Base-by-base conservation (phyloP, 176 grass and related monocot genomes). In the Oryza rufipogon region DNA sequence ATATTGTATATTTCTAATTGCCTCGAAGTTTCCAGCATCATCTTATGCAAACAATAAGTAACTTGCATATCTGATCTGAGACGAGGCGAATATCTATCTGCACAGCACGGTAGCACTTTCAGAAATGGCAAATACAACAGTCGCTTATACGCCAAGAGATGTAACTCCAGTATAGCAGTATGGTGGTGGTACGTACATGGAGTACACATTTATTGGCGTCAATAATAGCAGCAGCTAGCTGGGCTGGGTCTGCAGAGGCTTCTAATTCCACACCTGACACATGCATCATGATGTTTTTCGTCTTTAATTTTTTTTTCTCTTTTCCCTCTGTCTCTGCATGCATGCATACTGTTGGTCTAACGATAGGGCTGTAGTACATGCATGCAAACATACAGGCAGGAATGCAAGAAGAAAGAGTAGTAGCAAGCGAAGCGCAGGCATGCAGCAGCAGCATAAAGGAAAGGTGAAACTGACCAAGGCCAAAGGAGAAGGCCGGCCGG, bases 241-340 rank as follows among this genome's bases (percentile, higher is more conserved):
- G 28, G 11, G 66, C 47, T 76, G 34, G 60, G 47, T 80, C 33
- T 64, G 71, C 66, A 20, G 66, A 82, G 67, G 45, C 48, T 86
- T 90, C 83, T 73, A 90, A 82, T 78, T 82, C 67, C 88, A 78
- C 73, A 73, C 66, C 78, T 82, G 78, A 78, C 88, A 78, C 56
- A 73, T 58, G 58, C 56, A 82, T 86, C 78, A 71, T 76, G 73
- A 78, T 86, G 78, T 78, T 73, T 63, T 63, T 63, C 58, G n/a
- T 63, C 58, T 63, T 23, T 32, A 32, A 32, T 32, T 63, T 63
- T 63, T 63, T 77, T 58, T 33, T 77, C 22, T 77, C 22, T 51
- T 41, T 76, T 69, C 19, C 2, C 64, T 22, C 64, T 22, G 13
- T 46, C 70, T 64, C 38, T 69, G 48, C 38, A 65, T 85, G n/a